These are phyloP conservation scores for Kuraishia molischiana DNA, from an alignment of 805 yeast genomes.

Conservation along the genomic window DNA sequence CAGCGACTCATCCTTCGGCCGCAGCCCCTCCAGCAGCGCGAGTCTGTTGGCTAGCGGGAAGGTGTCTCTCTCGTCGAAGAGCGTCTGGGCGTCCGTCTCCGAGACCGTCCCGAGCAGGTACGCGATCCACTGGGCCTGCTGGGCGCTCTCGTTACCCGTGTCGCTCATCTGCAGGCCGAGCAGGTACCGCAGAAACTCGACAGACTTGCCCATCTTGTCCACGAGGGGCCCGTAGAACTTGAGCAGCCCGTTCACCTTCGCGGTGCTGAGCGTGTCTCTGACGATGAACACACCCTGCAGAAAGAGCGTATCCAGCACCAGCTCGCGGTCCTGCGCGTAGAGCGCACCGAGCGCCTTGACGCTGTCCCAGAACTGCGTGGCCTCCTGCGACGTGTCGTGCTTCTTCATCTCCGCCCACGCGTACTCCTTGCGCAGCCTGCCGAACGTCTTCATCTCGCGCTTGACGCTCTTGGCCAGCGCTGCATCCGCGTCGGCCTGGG, in stretches of 20 bases:
- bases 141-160: too few relatives aligned
- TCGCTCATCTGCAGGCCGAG: too few relatives aligned
- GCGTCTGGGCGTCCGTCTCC: too few relatives aligned
- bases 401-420: constrained; percentile 25
- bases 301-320: constrained; percentile 17
- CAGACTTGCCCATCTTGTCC: too few relatives aligned
- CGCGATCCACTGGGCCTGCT: too few relatives aligned
- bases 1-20: background rate
- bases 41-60: background rate
- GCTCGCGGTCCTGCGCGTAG: constrained; percentile 8
- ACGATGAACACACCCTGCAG: constrained; percentile 22
- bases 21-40: background rate
- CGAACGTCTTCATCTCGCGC: constrained; percentile 32
- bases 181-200: too few relatives aligned
- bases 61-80: background rate
- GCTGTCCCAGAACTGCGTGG: constrained; percentile 31
- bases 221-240: background rate
- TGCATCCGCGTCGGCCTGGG: constrained; percentile 10
- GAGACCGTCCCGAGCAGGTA: too few relatives aligned
- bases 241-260: constrained; percentile 11
- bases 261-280: constrained; percentile 11
- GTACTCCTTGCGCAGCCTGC: constrained; percentile 38
- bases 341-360: constrained; percentile 15
- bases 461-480: constrained; percentile 15
- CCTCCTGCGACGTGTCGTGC: constrained; percentile 33